Conservation (phyloP, 2,329 filamentous ascomycete species). For the Xenoacremonium recifei region DNA sequence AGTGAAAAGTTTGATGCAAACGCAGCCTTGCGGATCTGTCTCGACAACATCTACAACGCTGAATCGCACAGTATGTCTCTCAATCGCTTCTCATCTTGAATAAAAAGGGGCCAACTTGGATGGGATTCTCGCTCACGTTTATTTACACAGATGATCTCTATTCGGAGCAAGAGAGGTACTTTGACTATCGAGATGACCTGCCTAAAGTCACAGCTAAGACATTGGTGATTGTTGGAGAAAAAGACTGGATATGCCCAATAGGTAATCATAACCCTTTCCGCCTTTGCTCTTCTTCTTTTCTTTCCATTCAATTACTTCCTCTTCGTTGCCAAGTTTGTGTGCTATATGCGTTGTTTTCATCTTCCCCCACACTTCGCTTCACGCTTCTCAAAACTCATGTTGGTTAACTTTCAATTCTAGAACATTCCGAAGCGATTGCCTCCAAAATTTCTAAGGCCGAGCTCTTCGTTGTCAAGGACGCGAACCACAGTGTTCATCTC, state of each 20-base stretch:
- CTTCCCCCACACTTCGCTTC: too few species aligned
- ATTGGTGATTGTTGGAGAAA: slow-evolving; percentile 14
- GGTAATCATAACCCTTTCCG: too few species aligned
- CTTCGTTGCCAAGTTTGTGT: too few species aligned
- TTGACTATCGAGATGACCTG: slow-evolving; percentile 12
- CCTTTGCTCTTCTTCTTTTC: too few species aligned
- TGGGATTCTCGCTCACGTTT: not conserved
- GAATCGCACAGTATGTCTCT: slow-evolving; percentile 17
- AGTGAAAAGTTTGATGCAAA: slow-evolving; percentile 14
- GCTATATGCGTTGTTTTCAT: too few species aligned
- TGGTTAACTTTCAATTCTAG: too few species aligned
- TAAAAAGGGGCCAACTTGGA: too few species aligned
- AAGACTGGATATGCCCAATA: slow-evolving; percentile 18
- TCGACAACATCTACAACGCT: slow-evolving; percentile 15
- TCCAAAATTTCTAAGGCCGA: slow-evolving; percentile 7
- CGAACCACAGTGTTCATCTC: slow-evolving; percentile 16
- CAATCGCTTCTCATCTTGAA: too few species aligned
- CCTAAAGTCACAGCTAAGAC: slow-evolving; percentile 9
- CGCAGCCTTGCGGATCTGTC: slow-evolving; percentile 5
- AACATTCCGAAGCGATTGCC: slow-evolving; percentile 12
- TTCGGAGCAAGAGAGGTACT: slow-evolving; percentile 14
- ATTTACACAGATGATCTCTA: slow-evolving; percentile 11
- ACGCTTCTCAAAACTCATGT: too few species aligned
- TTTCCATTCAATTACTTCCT: too few species aligned
- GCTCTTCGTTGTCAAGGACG: slow-evolving; percentile 12